phyloP scores from a whole-genome alignment of 805 yeast genomes.

The Saccharomycopsis malanga region DNA sequence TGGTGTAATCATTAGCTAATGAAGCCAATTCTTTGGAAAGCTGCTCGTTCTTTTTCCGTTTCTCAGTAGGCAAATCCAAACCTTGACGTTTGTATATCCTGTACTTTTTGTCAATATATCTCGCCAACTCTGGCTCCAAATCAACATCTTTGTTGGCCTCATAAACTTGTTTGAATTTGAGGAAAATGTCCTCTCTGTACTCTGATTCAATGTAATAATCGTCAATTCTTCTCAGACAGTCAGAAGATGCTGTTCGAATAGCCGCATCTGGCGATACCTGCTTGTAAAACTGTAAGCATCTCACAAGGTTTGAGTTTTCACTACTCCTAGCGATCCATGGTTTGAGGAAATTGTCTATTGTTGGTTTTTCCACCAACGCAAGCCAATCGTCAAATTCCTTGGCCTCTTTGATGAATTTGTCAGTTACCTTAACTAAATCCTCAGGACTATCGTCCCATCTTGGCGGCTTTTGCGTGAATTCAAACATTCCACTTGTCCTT shows the following conservation, averaged over 20 bases:
- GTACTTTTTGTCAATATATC: slow-evolving; percentile 44
- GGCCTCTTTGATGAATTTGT: slow-evolving; percentile 37
- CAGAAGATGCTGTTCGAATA: slow-evolving; percentile 63
- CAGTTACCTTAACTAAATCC: slow-evolving; percentile 36
- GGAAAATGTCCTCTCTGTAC: slow-evolving; percentile 57
- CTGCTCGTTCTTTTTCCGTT: slow-evolving; percentile 48
- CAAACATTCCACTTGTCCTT: neutral
- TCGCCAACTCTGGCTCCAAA: slow-evolving; percentile 46
- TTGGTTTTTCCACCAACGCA: slow-evolving; percentile 42
- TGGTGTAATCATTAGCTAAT: slow-evolving; percentile 48
- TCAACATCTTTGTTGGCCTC: slow-evolving; percentile 26
- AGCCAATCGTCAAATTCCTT: slow-evolving; percentile 45
- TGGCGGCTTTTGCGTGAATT: too few species aligned
- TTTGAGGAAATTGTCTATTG: slow-evolving; percentile 48
- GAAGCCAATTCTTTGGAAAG: slow-evolving; percentile 52
- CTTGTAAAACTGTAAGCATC: slow-evolving; percentile 60
- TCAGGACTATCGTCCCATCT: slow-evolving; percentile 55
- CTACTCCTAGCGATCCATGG: slow-evolving; percentile 50
- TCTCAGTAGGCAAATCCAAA: slow-evolving; percentile 47
- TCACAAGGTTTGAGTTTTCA: slow-evolving; percentile 35
- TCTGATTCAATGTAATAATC: slow-evolving; percentile 56
- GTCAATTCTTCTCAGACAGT: slow-evolving; percentile 51
- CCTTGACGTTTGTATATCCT: slow-evolving; percentile 56
- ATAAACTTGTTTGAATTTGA: slow-evolving; percentile 47
- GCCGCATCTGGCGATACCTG: slow-evolving; percentile 53